These are phyloP conservation scores for Lactifluus volemus DNA, from an alignment of 768 basidiomycete species.

Conservation along the genomic window DNA sequence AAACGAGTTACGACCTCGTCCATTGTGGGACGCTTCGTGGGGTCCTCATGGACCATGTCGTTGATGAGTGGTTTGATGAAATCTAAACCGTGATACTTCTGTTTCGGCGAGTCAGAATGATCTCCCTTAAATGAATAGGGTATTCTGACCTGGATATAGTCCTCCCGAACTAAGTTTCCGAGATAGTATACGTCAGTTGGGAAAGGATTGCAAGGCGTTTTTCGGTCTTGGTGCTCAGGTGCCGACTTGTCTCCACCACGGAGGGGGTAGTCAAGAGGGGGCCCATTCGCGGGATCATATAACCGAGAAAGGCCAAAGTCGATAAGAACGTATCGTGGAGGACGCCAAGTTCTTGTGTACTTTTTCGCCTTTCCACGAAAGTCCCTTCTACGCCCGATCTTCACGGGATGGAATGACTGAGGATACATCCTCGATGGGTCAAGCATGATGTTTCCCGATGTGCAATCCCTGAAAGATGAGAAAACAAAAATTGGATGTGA, in stretches of 20 bases:
- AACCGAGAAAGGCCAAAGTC: slow-evolving; percentile 26
- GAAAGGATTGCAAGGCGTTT: slow-evolving; percentile 18
- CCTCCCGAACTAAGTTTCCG: slow-evolving; percentile 20
- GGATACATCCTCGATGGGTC: slow-evolving; percentile 14
- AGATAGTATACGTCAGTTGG: slow-evolving; percentile 23
- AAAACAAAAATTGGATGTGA: not conserved
- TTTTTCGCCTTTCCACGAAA: slow-evolving; percentile 8
- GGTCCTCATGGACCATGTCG: slow-evolving; percentile 32
- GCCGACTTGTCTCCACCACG: slow-evolving; percentile 23
- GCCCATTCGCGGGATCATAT: slow-evolving; percentile 13
- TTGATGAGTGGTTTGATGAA: slow-evolving; percentile 14
- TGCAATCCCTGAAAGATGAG: slow-evolving; percentile 3
- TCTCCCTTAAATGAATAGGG: not conserved
- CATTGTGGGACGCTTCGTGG: slow-evolving; percentile 27
- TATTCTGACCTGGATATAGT: slow-evolving; percentile 12
- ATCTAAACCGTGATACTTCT: slow-evolving; percentile 10
- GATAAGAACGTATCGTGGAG: slow-evolving; percentile 24
- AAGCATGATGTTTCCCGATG: slow-evolving; percentile 9
- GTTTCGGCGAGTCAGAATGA: not conserved
- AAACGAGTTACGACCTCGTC: not conserved
- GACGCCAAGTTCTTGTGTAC: slow-evolving; percentile 21
- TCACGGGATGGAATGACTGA: slow-evolving; percentile 7
- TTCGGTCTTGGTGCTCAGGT: slow-evolving; percentile 20
- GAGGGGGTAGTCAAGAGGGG: slow-evolving; percentile 16
- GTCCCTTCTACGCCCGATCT: not conserved